Evolutionary conservation across 2,329 filamentous ascomycete species (phyloP), one percentile per base, ranked within the genome.

Genomic region (Epichloe glyceriae): DNA sequence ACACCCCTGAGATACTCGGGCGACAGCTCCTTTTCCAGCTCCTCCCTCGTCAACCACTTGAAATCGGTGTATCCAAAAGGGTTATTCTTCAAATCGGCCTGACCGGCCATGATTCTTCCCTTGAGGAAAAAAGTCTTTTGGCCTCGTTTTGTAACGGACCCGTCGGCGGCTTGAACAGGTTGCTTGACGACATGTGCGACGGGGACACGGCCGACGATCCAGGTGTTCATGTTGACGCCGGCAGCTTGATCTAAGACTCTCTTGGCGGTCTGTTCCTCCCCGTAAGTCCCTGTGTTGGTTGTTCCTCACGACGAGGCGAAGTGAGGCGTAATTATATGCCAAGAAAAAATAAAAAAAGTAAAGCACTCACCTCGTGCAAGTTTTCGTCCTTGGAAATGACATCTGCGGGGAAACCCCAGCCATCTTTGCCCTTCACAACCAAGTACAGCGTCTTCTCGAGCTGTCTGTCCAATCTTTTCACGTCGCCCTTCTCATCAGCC

Each of bases 171-270:
- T 62, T 73, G 59, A 60, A 66, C 58, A 58, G 75, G 75, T 55
- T 80, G 71, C 54, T 71, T 72, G 57, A 86, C 74, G 62, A 86
- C 71, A 70, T 96, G 86, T 26, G 90, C 91, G 52, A 96, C 79
- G 11, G 93, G 93, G 52, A 86, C 85, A 60, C 89, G 89, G 54
- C 89, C 91, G 48, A 98, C 86, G 59, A 97, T 80, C 90, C 93
- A 98, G 50, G 89, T 96, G 73, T 97, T 97, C 90, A 98, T 97
- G 75, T 98, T 94, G 54, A 86, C 71, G 52, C 93, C 93, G 10
- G 85, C 89, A 3, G 88, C 75, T 60, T 87, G 76, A 49, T 83
- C 74, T 22, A 97, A 75, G 50, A 89, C 82, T 53, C 89, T 80
- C 63, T 88, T 80, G 38, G 91, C 89, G 43, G 87, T 83, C 93